These are phyloP conservation scores for Macrocybe gigantea DNA, from an alignment of 768 basidiomycete genomes.

Conservation along the genomic window DNA sequence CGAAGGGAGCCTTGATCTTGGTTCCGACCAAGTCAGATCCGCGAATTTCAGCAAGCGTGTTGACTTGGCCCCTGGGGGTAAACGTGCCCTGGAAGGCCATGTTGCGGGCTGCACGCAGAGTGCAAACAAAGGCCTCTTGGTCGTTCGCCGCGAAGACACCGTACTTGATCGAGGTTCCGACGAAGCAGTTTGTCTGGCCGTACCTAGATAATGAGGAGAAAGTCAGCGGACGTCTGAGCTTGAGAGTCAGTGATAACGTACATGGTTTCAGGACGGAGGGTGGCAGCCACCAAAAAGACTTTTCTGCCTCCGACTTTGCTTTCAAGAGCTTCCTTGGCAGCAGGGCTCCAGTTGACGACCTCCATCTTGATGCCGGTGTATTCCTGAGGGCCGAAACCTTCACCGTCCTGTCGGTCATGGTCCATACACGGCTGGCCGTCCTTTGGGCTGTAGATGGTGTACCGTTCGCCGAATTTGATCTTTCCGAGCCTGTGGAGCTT, in stretches of 20 bases:
- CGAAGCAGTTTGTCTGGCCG: slow-evolving; percentile 97
- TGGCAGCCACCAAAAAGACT: slow-evolving; percentile 92
- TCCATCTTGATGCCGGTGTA: slow-evolving; percentile 95
- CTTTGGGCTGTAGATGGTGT: slow-evolving; percentile 98
- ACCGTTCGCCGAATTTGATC: slow-evolving; percentile 97
- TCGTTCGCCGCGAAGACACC: slow-evolving; percentile 87
- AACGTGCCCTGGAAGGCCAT: slow-evolving; percentile 94
- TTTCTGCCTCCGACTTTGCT: slow-evolving; percentile 71
- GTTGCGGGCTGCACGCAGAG: slow-evolving; percentile 88
- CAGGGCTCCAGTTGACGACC: slow-evolving; percentile 77
- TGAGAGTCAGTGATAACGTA: slow-evolving; percentile 26
- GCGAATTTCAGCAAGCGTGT: slow-evolving; percentile 70
- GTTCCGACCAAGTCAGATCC: slow-evolving; percentile 83
- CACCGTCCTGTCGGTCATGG: slow-evolving; percentile 93
- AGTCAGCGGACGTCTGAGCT: too few species aligned
- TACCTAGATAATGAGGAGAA: slow-evolving; percentile 48
- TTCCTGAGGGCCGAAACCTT: slow-evolving; percentile 92
- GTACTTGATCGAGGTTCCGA: slow-evolving; percentile 86
- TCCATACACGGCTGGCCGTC: slow-evolving; percentile 99
- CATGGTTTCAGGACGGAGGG: slow-evolving; percentile 96
- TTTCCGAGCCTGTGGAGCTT: slow-evolving; percentile 81
- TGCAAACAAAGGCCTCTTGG: slow-evolving; percentile 84
- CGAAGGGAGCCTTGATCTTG: slow-evolving; percentile 83
- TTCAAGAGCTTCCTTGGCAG: slow-evolving; percentile 57
- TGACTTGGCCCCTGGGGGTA: slow-evolving; percentile 62